Evolutionary conservation across 2,329 filamentous ascomycete species (phyloP).

Genomic region (Colletotrichum liriopes): DNA sequence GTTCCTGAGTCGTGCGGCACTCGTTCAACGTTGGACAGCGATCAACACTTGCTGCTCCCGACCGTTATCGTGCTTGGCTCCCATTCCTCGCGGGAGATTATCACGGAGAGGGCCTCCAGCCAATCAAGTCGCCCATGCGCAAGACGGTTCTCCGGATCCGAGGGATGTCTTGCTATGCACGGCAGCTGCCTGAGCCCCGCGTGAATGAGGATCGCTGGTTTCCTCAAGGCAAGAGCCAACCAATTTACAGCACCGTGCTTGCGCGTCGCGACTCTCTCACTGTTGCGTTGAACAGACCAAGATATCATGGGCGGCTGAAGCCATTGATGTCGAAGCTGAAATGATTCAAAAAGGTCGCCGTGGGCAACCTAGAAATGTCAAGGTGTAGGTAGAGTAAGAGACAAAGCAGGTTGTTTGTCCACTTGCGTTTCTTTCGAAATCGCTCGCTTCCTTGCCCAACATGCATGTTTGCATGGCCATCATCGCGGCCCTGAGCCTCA

Average conservation of each 20-base stretch:
- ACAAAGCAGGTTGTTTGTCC: not conserved
- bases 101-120: not conserved
- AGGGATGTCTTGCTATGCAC: not conserved
- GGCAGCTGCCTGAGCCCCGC: conserved; percentile 1
- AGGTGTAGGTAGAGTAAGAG: not conserved
- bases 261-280: conserved; percentile 17
- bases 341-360: conserved; percentile 24
- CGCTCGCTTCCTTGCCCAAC: not conserved
- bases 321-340: not conserved
- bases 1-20: conserved; percentile 1
- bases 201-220: conserved; percentile 22
- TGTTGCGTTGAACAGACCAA: conserved; percentile 3
- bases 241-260: not conserved
- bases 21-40: not conserved
- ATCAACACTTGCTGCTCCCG: not conserved
- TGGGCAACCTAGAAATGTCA: not conserved
- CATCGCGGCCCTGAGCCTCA: conserved; percentile 34
- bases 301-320: not conserved
- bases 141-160: conserved; percentile 20
- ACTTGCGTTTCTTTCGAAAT: not conserved
- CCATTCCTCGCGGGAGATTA: conserved; percentile 17
- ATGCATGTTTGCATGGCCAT: conserved; percentile 35
- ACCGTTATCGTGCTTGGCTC: not conserved
- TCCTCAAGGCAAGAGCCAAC: not conserved
- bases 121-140: conserved; percentile 20